Conservation (phyloP, 1,284 basidiomycete species). For the Filobasidium uniguttulatum region DNA sequence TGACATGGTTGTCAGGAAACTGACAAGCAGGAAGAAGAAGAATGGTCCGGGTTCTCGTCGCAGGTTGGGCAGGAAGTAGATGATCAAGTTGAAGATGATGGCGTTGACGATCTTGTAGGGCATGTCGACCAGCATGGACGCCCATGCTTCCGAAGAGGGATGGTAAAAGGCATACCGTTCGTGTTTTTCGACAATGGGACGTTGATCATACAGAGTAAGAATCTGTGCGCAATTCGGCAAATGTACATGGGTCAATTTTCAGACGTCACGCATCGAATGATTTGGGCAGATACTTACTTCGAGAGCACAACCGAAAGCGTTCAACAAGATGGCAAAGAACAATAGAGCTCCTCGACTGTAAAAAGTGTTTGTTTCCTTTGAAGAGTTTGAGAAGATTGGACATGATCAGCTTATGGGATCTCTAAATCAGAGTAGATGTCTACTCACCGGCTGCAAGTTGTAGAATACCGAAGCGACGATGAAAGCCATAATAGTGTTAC, state of each 20-base stretch:
- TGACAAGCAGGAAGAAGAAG: conserved; percentile 20
- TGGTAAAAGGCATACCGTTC: conserved; percentile 39
- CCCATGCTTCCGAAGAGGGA: conserved; percentile 38
- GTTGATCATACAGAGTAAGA: neutral
- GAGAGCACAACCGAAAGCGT: conserved; percentile 23
- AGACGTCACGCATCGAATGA: too few species aligned
- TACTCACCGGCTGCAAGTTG: conserved; percentile 24
- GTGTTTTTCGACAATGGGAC: conserved; percentile 38
- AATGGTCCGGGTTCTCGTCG: conserved; percentile 29
- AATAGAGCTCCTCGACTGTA: conserved; percentile 31
- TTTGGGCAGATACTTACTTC: conserved; percentile 36
- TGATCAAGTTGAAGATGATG: conserved; percentile 31
- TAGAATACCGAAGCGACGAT: conserved; percentile 37
- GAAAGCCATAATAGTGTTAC: conserved; percentile 36
- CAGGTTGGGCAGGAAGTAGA: conserved; percentile 40
- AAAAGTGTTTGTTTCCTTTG: conserved; percentile 23
- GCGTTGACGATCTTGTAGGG: conserved; percentile 37
- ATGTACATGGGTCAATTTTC: neutral
- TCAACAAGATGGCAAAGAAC: conserved; percentile 38
- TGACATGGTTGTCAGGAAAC: conserved; percentile 27
- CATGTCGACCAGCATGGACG: conserved; percentile 40
- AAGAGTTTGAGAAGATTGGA: conserved; percentile 5
- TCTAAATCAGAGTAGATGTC: neutral
- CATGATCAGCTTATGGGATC: neutral
- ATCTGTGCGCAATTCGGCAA: neutral